These are phyloP conservation scores for Pezicula radicicola DNA, from an alignment of 2,329 filamentous ascomycete species.

Conservation along the genomic window DNA sequence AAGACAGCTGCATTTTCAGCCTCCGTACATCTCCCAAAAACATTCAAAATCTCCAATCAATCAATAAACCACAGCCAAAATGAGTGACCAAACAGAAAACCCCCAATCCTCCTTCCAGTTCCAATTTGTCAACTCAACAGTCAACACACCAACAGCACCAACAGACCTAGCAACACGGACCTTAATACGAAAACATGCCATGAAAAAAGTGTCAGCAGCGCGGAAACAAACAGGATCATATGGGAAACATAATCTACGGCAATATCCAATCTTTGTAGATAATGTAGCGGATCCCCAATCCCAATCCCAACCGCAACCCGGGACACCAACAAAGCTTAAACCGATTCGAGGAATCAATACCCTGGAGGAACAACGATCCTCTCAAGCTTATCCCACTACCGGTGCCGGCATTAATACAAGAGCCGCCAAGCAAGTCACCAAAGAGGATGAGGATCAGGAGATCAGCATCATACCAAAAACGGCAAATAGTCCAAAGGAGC, in stretches of 20 bases:
- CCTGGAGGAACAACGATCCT: not conserved
- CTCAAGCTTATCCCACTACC: too few relatives aligned
- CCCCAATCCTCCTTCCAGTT: conserved; percentile 11
- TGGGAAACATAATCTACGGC: conserved; percentile 29
- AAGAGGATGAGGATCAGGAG: too few relatives aligned
- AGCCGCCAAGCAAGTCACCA: too few relatives aligned
- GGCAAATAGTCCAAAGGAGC: too few relatives aligned
- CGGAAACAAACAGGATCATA: conserved; percentile 26
- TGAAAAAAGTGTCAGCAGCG: conserved; percentile 32
- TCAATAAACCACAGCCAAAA: not conserved
- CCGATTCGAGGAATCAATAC: not conserved
- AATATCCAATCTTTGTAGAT: conserved; percentile 22
- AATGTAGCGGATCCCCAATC: conserved; percentile 12
- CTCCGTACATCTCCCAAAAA: not conserved
- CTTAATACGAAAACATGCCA: conserved; percentile 35
- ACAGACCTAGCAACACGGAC: conserved; percentile 18
- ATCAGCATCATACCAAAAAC: too few relatives aligned
- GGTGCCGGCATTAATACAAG: too few relatives aligned
- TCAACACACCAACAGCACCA: conserved; percentile 16
- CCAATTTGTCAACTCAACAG: conserved; percentile 24
- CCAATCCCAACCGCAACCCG: not conserved
- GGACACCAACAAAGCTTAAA: not conserved
- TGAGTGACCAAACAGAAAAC: not conserved
- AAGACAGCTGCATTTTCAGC: too few relatives aligned
- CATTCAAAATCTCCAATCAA: not conserved